Base-by-base conservation (phyloP, 495 filamentous ascomycete genomes). In the Penicillium fimorum region DNA sequence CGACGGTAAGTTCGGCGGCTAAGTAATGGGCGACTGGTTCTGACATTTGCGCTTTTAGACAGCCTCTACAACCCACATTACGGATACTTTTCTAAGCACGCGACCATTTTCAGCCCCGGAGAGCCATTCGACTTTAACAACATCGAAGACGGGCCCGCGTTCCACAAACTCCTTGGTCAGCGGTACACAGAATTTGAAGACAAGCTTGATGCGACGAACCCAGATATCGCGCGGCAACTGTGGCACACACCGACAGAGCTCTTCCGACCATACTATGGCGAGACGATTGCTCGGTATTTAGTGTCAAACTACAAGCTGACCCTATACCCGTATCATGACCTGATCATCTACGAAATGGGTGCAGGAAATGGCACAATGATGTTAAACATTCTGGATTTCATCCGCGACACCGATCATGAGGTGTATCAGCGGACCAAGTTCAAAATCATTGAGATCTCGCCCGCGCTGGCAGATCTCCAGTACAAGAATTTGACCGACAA, bases 221-320 rank as follows among this genome's bases (percentile, higher is more conserved):
- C 75, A 11, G 89, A 96, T 62, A 82, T 87, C 4, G 86, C 90
- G 29, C 84, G 94, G 2, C 94, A 99, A 76, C 79, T 99, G 35
- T 99, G 94, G 94, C 96, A 97, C 70, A 99, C 94, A 3, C 94
- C 94, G 1, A 99, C 94, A 0, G 94, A 99, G 73, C 82, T 99
- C 0, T 99, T 99, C 73, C 83, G 89, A 50, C 94, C 94, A 2
- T 94, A 94, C 72, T 99, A 99, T 69, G 95, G 94, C 55, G 92
- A 97, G 76, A 89, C 95, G 4, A 92, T 99, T 61, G 92, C 93
- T 3, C 86, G 91, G 27, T 97, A 97, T 66, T 83, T 99, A 6
- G 82, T 97, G 50, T 85, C 89, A 51, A 96, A 99, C 76, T 99
- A 99, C 81, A 90, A 93, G 69, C 82, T 96, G 65, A 89, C 88